phyloP scores from a whole-genome alignment of 805 yeast genomes.

The Kluyveromyces lactis region DNA sequence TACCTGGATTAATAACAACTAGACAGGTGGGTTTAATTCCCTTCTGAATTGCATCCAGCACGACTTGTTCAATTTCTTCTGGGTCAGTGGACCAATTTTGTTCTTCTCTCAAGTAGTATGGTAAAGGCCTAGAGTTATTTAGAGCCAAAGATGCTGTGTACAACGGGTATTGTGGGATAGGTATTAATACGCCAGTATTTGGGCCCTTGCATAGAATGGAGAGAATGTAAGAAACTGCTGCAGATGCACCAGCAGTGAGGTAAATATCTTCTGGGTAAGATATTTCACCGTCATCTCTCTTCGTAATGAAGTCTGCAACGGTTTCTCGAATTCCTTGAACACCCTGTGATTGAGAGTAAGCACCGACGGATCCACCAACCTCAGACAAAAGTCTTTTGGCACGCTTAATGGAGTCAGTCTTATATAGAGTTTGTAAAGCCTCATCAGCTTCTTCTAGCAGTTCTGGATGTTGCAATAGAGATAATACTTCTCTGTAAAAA shows the following conservation, averaged over 20 bases:
- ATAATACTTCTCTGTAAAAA: conserved; percentile 87
- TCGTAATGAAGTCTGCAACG: conserved; percentile 70
- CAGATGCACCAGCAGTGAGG: conserved; percentile 90
- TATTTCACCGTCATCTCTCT: conserved; percentile 69
- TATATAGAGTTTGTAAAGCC: conserved; percentile 28
- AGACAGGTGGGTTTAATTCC: conserved; percentile 66
- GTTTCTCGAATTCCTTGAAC: conserved; percentile 59
- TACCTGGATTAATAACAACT: conserved; percentile 96
- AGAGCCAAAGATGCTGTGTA: conserved; percentile 92
- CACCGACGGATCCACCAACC: conserved; percentile 78
- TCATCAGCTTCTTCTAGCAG: conserved; percentile 32
- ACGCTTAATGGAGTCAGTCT: conserved; percentile 65
- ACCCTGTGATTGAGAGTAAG: conserved; percentile 93
- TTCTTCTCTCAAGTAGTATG: conserved; percentile 77
- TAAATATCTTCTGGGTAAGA: conserved; percentile 68
- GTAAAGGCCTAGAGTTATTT: conserved; percentile 73
- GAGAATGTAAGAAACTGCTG: conserved; percentile 78
- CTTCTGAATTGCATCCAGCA: conserved; percentile 38
- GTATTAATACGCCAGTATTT: conserved; percentile 75
- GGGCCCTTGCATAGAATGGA: conserved; percentile 61
- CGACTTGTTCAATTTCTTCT: conserved; percentile 47
- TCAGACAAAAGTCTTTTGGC: conserved; percentile 53
- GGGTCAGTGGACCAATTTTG: conserved; percentile 81
- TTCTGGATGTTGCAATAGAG: conserved; percentile 79
- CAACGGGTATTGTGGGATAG: conserved; percentile 96